Evolutionary conservation across 2,329 filamentous ascomycete genomes (phyloP).

Genomic region (Colletotrichum truncatum): DNA sequence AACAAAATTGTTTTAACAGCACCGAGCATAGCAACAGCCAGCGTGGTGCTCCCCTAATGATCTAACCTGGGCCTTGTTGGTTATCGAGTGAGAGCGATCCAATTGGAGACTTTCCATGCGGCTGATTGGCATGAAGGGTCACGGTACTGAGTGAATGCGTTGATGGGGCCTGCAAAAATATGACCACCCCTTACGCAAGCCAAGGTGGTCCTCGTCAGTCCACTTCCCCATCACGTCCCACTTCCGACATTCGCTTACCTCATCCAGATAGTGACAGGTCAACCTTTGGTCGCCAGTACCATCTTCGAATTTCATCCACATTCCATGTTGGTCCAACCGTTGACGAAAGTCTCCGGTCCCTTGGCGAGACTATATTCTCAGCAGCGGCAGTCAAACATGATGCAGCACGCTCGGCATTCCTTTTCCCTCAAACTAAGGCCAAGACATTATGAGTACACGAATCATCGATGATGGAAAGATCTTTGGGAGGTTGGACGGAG

Average conservation of each 20-base stretch:
- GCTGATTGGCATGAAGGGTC: constrained; percentile 13
- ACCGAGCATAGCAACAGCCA: no score
- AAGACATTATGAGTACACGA: background rate
- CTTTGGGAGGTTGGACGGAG: background rate
- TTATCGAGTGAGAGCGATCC: background rate
- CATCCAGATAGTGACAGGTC: background rate
- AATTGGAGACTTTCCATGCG: constrained; percentile 3
- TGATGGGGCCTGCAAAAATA: constrained; percentile 14
- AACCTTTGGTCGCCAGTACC: background rate
- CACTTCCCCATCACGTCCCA: constrained; percentile 8
- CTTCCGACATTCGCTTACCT: constrained; percentile 13
- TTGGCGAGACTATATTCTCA: background rate
- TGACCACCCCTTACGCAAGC: constrained; percentile 28
- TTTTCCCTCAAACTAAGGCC: background rate
- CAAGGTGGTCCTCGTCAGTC: constrained; percentile 24
- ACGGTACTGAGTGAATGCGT: constrained; percentile 1
- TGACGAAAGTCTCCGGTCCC: background rate
- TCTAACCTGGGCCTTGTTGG: background rate
- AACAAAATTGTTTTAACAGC: no score
- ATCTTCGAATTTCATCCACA: background rate
- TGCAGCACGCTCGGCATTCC: background rate
- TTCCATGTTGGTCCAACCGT: background rate
- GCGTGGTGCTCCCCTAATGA: no score
- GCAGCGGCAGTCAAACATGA: background rate
- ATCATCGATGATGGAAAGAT: background rate